A percentile compares a stretch with the other conserved stretches of the same genome.
These are phyloP conservation scores for Baudoinia panamericana DNA, from an alignment of 495 filamentous ascomycete genomes.

Conservation along the genomic window DNA sequence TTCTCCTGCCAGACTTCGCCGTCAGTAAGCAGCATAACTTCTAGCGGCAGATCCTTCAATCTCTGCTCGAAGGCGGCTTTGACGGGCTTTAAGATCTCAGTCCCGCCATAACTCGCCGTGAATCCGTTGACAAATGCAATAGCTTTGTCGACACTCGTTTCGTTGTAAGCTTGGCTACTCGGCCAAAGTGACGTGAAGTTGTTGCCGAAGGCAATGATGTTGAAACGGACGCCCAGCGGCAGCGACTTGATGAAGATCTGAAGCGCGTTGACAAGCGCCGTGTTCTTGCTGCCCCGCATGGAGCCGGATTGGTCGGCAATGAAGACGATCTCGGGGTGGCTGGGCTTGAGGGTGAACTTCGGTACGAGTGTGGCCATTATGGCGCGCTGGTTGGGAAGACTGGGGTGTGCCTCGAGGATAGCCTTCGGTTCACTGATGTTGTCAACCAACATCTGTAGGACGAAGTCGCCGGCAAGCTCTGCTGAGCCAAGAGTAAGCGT, in stretches of 20 bases:
- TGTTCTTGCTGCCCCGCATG: constrained; percentile 44
- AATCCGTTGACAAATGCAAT: constrained; percentile 38
- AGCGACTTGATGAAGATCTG: constrained; percentile 58
- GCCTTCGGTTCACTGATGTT: constrained; percentile 45
- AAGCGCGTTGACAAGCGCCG: constrained; percentile 43
- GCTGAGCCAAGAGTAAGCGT: constrained; percentile 39
- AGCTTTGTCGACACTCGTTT: constrained; percentile 39
- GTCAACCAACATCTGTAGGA: constrained; percentile 43
- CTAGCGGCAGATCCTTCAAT: constrained; percentile 40
- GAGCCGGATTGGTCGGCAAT: constrained; percentile 55
- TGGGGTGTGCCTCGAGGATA: constrained; percentile 49
- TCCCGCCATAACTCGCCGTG: constrained; percentile 48
- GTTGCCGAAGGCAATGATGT: constrained; percentile 59
- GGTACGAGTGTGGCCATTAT: constrained; percentile 57
- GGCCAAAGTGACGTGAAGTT: constrained; percentile 44
- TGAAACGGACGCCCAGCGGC: constrained; percentile 54
- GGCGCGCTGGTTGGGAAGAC: constrained; percentile 45
- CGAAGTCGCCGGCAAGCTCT: constrained; percentile 39
- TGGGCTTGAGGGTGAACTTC: constrained; percentile 43
- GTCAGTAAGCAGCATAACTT: constrained; percentile 57
- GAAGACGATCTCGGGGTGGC: constrained; percentile 53
- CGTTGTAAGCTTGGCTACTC: constrained; percentile 42
- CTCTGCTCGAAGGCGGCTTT: constrained; percentile 38
- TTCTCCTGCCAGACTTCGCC: constrained; percentile 53
- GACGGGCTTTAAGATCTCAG: constrained; percentile 47